Percentiles rank a stretch among this genome's conserved stretches.
Evolutionary conservation across 148 eudicot species (phyloP).

Genomic region (Heliamphora exappendiculata): DNA sequence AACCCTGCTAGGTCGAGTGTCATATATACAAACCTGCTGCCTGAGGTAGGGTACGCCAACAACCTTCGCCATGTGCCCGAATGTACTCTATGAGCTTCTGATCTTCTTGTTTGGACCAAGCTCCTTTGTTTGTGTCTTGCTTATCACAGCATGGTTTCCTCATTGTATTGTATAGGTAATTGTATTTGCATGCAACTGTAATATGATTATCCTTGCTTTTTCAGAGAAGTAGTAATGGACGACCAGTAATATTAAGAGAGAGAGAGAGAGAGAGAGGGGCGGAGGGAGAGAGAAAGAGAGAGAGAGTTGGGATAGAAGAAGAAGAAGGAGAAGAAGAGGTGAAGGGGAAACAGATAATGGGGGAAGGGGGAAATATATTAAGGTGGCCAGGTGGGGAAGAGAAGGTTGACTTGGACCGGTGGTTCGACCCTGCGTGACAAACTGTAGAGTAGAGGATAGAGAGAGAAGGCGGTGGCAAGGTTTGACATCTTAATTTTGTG

Average conservation of each 20-base stretch:
- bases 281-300: background rate
- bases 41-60: conserved; percentile 33
- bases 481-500: background rate
- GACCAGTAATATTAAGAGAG: background rate
- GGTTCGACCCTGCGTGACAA: conserved; percentile 15
- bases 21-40: conserved; percentile 36
- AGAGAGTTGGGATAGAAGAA: no score
- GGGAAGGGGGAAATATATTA: background rate
- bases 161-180: conserved; percentile 9
- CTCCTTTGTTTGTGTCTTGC: conserved; percentile 29
- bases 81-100: conserved; percentile 32
- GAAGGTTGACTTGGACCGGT: conserved; percentile 24
- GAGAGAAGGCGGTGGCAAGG: background rate
- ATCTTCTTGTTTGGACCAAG: conserved; percentile 42
- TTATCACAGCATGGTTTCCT: conserved; percentile 35
- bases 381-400: background rate
- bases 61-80: conserved; percentile 26
- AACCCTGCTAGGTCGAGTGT: no score
- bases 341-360: background rate
- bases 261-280: conserved; percentile 8
- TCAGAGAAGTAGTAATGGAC: background rate
- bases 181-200: background rate
- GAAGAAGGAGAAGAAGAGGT: no score
- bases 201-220: background rate
- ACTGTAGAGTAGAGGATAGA: background rate